Evolutionary conservation across 2,329 filamentous ascomycete genomes (phyloP), one percentile per base, ranked within the genome.

Genomic region (Fusarium mundagurra): DNA sequence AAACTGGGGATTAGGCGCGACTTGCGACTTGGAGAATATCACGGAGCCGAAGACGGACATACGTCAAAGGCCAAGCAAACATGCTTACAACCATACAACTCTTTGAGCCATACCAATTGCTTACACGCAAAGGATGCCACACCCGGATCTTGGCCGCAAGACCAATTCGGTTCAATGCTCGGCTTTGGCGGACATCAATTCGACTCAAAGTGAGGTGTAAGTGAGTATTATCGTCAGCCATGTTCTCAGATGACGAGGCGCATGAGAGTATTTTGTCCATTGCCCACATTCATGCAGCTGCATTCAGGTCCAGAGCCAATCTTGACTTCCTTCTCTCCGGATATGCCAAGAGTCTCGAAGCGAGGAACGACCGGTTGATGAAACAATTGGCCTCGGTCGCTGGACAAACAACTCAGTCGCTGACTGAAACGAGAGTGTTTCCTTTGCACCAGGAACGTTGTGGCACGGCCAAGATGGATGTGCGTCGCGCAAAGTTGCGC

Each of bases 81-180:
- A 61, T 38, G 29, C 51, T 41, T 63, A 57, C 22, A 48, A 44
- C 24, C 33, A n/a, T 45, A 51, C 31, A n/a, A 34, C 38, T 59
- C 45, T 50, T 61, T 59, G 50, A 67, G 50, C 54, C 43, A 57
- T 61, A 38, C 50, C 45, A 41, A 45, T 38, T 58, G 66, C 54
- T 66, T 66, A 53, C 29, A 22, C n/a, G 51, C 24, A 66, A 62
- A 66, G 53, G 41, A 61, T 68, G 69, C 61, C 65, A 59, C 72
- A 76, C 75, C 73, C 72, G 72, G 67, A 62, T 75, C 63, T 77
- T 76, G 74, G 64, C 74, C 70, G 58, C 64, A 66, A 67, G 64
- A 29, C 61, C 61, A 69, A 39, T 47, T 62, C 53, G 60, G 54
- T 43, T 62, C 53, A 69, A 55, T 58, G 31, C 34, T 45, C 41